Evolutionary conservation across 768 basidiomycete genomes (phyloP), one percentile per base, ranked within the genome.

Genomic region (Mrakia frigida): DNA sequence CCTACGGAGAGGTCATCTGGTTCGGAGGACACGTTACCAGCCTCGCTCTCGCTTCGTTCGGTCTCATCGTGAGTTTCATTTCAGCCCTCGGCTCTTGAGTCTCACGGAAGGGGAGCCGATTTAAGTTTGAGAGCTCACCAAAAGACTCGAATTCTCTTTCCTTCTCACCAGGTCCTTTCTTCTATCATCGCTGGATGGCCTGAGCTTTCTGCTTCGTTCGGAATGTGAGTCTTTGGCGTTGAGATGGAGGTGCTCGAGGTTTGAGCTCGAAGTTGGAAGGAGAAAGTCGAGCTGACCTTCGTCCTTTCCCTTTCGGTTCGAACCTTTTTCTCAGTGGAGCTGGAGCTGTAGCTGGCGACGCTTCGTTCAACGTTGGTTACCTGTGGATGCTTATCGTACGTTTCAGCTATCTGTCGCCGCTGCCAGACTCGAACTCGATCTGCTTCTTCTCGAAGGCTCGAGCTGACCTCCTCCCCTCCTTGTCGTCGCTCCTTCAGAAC

Each of bases 1-100:
- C 97, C 11, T 97, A 99, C 82, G 97, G 97, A 53, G 97, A 98
- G 85, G 92, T 97, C 10, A 84, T 98, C 76, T 98, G 95, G 94
- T 98, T 98, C 81, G 93, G 91, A 69, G 94, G 95, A 35, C 86
- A 87, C 79, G 90, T 98, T 56, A 94, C 94, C 0, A 88, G 88
- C 2, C 86, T 98, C 73, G 95, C 95, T 0, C 89, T 98, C 80
- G 86, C 91, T 53, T 90, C 97, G 0, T 98, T 99, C 83, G 84
- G 90, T 71, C 87, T 98, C 77, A 99, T 99, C 95, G 95, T 91
- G 78, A 63, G 87, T 80, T 33, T 28, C 18, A 28, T 80, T 33
- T 28, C 18, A 28, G 59, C 21, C 37, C 23, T 46, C 35, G n/a
- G n/a, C 14, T n/a, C n/a, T 53, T n/a, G 39, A 50, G 23, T 70